Base-by-base conservation (phyloP, 805 yeast species). In the Sporopachydermia lactativora region DNA sequence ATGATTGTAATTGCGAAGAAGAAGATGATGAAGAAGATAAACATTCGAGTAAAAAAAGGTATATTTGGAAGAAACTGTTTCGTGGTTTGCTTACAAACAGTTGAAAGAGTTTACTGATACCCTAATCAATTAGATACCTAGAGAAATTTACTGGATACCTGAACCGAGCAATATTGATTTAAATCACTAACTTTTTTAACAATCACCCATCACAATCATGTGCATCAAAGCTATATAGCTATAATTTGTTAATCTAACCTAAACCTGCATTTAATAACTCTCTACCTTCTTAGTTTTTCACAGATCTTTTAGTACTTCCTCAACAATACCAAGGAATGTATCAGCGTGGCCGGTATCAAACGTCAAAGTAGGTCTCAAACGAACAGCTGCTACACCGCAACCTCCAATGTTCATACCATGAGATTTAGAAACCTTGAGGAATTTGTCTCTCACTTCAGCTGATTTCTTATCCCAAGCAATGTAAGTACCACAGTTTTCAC, bases 271-370 rank as follows among this genome's bases (percentile, higher is more conserved):
- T n/a, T n/a, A n/a, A n/a, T n/a, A n/a, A n/a, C n/a, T n/a, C n/a
- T n/a, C n/a, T n/a, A n/a, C n/a, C n/a, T n/a, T n/a, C n/a, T n/a
- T n/a, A n/a, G n/a, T n/a, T n/a, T 8, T 24, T 24, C 31, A 24
- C n/a, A 24, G n/a, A 8, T 8, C 31, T n/a, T 24, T 24, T n/a
- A 51, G 38, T 8, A 52, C 59, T 53, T 65, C 65, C 41, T 60
- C 60, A 43, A 71, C 51, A 36, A 61, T 58, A 19, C 61, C 61
- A 41, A 80, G 54, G 49, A 81, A 68, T 42, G 81, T 59, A 49
- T 81, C 84, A 42, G 82, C 89, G 53, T 82, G 94, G 61, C 77
- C 77, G 63, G 77, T 72, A 65, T 80, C 86, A 57, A 82, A 82
- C 15, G 76, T 74, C 52, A 82, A 64, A 37, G 83, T 70, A 45